Base-by-base conservation (phyloP, 495 filamentous ascomycete genomes). In the Tetracladium setigerum region DNA sequence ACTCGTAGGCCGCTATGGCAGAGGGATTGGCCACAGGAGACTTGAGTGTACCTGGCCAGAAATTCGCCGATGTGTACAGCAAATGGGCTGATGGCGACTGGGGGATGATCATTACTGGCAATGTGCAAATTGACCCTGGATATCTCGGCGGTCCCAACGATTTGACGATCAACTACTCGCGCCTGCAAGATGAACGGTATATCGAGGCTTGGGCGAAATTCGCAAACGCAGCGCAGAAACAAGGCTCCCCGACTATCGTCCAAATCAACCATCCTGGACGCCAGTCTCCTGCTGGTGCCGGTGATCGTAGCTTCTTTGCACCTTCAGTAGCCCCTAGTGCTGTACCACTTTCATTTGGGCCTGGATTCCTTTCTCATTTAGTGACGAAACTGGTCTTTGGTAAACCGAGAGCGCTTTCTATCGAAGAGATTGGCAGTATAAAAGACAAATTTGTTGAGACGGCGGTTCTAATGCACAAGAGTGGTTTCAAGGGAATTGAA, bases 251-350 rank as follows among this genome's bases (percentile, higher is more conserved):
- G 0, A 53, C 65, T 9, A 62, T 83, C 24, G 67, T 78, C 1
- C 78, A 84, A 50, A 54, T 82, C 45, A 72, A 67, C 54, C 79
- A 84, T 45, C 74, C 78, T 0, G 78, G 78, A 2, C 67, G 78
- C 0, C 79, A 83, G 50, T 76, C 72, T 0, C 66, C 68, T 6
- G 58, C 65, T 1, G 57, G 62, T 5, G 65, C 70, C 0, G 77
- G 78, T 1, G 53, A 58, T 6, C 63, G 76, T 16, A 60, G 69
- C 0, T 47, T 77, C 24, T 70, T 74, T 27, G 63, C 59, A 0
- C 60, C 67, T 19, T 63, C 70, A 0, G 60, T 79, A 27, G 73
- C 72, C 4, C 70, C 73, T 2, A 73, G 67, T 38, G 62, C 67
- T 1, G 61, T 76, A 16, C 66, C 66, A 0, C 39, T 77, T 2